These are phyloP conservation scores for Kluyveromyces nonfermentans DNA, from an alignment of 805 yeast species.

Conservation along the genomic window DNA sequence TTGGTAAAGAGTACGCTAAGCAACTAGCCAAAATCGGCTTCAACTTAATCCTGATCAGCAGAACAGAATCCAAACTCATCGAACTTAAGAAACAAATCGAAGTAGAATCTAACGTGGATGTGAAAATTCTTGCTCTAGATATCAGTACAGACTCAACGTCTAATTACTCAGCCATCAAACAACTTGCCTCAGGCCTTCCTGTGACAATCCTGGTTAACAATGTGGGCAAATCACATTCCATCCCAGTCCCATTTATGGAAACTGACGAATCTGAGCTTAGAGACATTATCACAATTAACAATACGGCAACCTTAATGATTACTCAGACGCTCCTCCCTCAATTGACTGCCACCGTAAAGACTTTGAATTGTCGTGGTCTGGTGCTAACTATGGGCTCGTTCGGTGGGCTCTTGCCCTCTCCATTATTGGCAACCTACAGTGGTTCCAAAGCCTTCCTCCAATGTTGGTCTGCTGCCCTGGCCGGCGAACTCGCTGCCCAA, in stretches of 20 bases:
- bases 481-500: conserved; percentile 65
- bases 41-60: conserved; percentile 72
- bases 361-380: conserved; percentile 48
- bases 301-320: conserved; percentile 70
- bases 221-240: conserved; percentile 90
- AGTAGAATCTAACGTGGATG: conserved; percentile 48
- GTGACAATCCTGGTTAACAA: conserved; percentile 79
- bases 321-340: conserved; percentile 72
- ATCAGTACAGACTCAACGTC: conserved; percentile 52
- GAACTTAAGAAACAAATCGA: conserved; percentile 54
- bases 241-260: conserved; percentile 88
- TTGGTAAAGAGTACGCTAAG: conserved; percentile 82
- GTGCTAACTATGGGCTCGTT: conserved; percentile 94
- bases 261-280: conserved; percentile 67
- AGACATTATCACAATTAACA: conserved; percentile 77
- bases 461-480: conserved; percentile 82
- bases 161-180: conserved; percentile 45
- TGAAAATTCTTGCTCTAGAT: conserved; percentile 68
- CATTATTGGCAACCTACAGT: conserved; percentile 84
- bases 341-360: conserved; percentile 45
- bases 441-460: conserved; percentile 95
- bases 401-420: conserved; percentile 90
- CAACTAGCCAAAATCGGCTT: conserved; percentile 84
- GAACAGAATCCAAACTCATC: conserved; percentile 73
- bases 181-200: conserved; percentile 41